Percentiles rank a stretch among this genome's conserved stretches.
Conservation (phyloP, 176 grass and related monocot genomes). For the Areca catechu region DNA sequence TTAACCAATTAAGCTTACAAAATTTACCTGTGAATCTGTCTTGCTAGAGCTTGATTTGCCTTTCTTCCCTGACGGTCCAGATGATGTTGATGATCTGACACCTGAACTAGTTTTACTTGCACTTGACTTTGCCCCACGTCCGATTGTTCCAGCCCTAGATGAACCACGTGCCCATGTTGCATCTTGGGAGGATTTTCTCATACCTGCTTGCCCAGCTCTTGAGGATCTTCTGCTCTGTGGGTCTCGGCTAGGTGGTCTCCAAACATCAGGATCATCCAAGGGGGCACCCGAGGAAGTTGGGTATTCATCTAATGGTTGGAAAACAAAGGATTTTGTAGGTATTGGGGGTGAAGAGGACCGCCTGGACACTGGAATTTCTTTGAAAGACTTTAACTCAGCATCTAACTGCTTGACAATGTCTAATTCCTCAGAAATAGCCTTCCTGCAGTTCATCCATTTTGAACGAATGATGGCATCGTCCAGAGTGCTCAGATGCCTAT, state of each 20-base stretch:
- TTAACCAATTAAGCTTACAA: neutral
- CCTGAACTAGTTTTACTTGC: slow-evolving; percentile 40
- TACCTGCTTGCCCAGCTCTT: slow-evolving; percentile 35
- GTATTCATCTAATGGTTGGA: slow-evolving; percentile 89
- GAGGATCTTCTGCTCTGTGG: slow-evolving; percentile 48
- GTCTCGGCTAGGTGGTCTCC: slow-evolving; percentile 61
- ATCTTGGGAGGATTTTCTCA: slow-evolving; percentile 67
- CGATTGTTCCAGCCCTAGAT: slow-evolving; percentile 48
- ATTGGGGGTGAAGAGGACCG: slow-evolving; percentile 81
- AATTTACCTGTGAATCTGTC: slow-evolving; percentile 60
- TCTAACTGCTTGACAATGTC: slow-evolving; percentile 81
- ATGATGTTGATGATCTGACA: slow-evolving; percentile 37
- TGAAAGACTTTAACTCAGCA: slow-evolving; percentile 60
- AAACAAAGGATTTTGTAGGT: slow-evolving; percentile 66
- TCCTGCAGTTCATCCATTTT: slow-evolving; percentile 92
- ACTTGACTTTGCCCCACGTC: slow-evolving; percentile 53
- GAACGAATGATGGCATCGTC: slow-evolving; percentile 48
- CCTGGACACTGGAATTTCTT: slow-evolving; percentile 56
- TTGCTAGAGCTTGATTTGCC: slow-evolving; percentile 62
- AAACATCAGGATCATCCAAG: slow-evolving; percentile 90
- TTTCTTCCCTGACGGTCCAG: slow-evolving; percentile 54
- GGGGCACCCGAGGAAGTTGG: slow-evolving; percentile 54
- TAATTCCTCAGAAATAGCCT: slow-evolving; percentile 74
- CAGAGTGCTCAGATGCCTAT: slow-evolving; percentile 79
- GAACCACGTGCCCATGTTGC: slow-evolving; percentile 70